Conservation (phyloP, 371 early-diverging fungal species). For the Syncephalastrum racemosum region DNA sequence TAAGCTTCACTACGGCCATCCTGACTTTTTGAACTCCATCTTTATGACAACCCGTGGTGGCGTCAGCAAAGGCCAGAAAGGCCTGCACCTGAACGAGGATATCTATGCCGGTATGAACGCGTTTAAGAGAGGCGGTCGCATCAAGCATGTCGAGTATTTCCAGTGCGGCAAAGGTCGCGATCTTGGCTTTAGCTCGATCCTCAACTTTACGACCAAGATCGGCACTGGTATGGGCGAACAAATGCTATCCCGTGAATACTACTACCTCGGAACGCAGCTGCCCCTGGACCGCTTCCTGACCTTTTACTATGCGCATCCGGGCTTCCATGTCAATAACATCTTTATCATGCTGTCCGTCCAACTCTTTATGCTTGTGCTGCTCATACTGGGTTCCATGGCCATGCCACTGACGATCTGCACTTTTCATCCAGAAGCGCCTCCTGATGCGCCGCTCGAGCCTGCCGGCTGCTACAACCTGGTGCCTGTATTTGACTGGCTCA, state of each 20-base stretch:
- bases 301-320: slow-evolving; percentile 88
- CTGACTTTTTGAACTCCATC: slow-evolving; percentile 87
- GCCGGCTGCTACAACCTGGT: slow-evolving; percentile 69
- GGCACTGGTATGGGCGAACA: slow-evolving; percentile 94
- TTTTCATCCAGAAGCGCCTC: slow-evolving; percentile 41
- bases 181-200: slow-evolving; percentile 86
- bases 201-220: slow-evolving; percentile 88
- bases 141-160: slow-evolving; percentile 89
- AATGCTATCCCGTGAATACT: slow-evolving; percentile 88
- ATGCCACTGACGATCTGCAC: slow-evolving; percentile 53
- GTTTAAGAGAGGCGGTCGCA: slow-evolving; percentile 80
- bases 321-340: slow-evolving; percentile 91
- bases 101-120: slow-evolving; percentile 94
- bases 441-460: slow-evolving; percentile 42
- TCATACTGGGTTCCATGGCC: slow-evolving; percentile 70
- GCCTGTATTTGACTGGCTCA: slow-evolving; percentile 78
- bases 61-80: slow-evolving; percentile 89
- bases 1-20: slow-evolving; percentile 86
- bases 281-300: slow-evolving; percentile 86
- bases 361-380: slow-evolving; percentile 79
- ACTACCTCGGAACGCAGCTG: slow-evolving; percentile 82
- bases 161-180: slow-evolving; percentile 94
- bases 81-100: slow-evolving; percentile 91
- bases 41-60: slow-evolving; percentile 90
- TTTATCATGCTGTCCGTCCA: slow-evolving; percentile 88